A percentile compares a stretch with the other conserved stretches of the same genome.
Conservation (phyloP, 2,329 filamentous ascomycete species). For the Alternaria sp. region DNA sequence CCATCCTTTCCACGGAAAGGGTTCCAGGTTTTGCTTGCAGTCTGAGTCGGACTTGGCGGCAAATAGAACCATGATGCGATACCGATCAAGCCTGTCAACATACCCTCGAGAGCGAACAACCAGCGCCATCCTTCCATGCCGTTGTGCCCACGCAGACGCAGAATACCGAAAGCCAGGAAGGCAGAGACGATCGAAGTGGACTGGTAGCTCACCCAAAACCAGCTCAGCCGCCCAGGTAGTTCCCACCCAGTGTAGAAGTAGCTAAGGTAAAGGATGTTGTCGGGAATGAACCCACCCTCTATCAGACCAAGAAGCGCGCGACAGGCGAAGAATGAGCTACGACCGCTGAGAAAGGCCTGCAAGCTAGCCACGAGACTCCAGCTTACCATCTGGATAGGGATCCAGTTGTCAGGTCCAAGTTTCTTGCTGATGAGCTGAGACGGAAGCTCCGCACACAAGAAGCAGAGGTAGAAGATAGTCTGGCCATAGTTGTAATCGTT, state of each 20-base stretch:
- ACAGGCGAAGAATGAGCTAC: slow-evolving; percentile 54
- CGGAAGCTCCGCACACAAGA: slow-evolving; percentile 66
- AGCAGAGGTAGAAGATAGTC: slow-evolving; percentile 78
- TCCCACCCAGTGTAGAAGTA: slow-evolving; percentile 80
- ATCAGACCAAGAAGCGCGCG: slow-evolving; percentile 56
- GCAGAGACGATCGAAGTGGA: slow-evolving; percentile 64
- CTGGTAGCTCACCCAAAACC: slow-evolving; percentile 75
- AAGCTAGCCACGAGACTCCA: slow-evolving; percentile 64
- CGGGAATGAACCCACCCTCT: slow-evolving; percentile 66
- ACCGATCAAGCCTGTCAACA: slow-evolving; percentile 49
- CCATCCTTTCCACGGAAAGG: slow-evolving; percentile 67
- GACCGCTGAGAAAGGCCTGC: slow-evolving; percentile 72
- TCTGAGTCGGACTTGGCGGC: slow-evolving; percentile 67
- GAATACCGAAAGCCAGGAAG: slow-evolving; percentile 64
- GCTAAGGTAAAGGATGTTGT: slow-evolving; percentile 72
- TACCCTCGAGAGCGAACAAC: slow-evolving; percentile 59
- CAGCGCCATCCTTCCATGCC: slow-evolving; percentile 65
- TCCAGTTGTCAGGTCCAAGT: slow-evolving; percentile 56
- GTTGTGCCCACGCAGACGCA: slow-evolving; percentile 58
- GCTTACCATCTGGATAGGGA: slow-evolving; percentile 52
- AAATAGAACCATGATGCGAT: slow-evolving; percentile 50
- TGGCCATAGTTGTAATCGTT: slow-evolving; percentile 53
- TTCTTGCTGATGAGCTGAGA: slow-evolving; percentile 59
- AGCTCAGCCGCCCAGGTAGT: slow-evolving; percentile 71
- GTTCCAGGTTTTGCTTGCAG: slow-evolving; percentile 57